Evolutionary conservation across 257 asterid genomes (phyloP).

Genomic region (Solanum virginianum): DNA sequence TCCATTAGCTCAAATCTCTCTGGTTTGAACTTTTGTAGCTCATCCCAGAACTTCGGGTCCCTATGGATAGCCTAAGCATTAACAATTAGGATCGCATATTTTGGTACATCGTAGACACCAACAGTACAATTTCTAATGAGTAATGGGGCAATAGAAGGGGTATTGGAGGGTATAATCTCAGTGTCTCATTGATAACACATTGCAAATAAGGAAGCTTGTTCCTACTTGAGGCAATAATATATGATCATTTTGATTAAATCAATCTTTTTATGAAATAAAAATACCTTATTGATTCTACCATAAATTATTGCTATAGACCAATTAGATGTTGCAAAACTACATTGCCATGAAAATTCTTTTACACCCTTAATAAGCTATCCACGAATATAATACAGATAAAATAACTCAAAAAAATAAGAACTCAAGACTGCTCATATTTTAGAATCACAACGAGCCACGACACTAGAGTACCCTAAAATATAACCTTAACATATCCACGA

Average conservation of each 20-base stretch:
- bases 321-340: too few relatives aligned
- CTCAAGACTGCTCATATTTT: neutral
- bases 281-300: too few relatives aligned
- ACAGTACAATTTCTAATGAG: constrained; percentile 24
- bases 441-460: neutral
- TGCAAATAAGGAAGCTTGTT: constrained; percentile 42
- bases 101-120: constrained; percentile 29
- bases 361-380: neutral
- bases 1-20: constrained; percentile 27
- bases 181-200: constrained; percentile 34
- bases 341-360: too few relatives aligned
- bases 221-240: too few relatives aligned
- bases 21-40: constrained; percentile 31
- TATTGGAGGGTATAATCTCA: too few relatives aligned
- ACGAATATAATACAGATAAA: neutral
- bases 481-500: neutral
- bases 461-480: neutral
- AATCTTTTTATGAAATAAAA: neutral
- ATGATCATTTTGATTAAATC: too few relatives aligned
- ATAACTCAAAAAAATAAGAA: neutral
- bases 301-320: too few relatives aligned
- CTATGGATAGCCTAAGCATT: constrained; percentile 47
- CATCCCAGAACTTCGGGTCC: constrained; percentile 45
- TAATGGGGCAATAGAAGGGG: constrained; percentile 44
- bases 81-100: constrained; percentile 26